These are phyloP conservation scores for Hymenotorrendiella dingleyae DNA, from an alignment of 2,329 filamentous ascomycete genomes.

Conservation along the genomic window DNA sequence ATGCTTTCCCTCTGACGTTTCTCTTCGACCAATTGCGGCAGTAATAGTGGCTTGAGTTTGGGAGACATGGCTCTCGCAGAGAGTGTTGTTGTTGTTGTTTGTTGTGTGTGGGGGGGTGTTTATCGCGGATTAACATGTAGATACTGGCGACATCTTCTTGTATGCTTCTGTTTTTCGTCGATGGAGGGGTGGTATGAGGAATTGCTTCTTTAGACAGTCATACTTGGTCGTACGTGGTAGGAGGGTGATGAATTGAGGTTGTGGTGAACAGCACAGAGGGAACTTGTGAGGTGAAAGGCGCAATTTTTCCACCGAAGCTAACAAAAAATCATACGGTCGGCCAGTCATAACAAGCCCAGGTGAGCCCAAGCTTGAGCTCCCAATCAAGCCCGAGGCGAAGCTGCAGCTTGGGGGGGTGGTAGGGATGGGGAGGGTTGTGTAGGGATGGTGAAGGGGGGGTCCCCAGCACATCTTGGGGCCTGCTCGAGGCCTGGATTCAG, in stretches of 20 bases:
- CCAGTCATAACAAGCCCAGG: constrained; percentile 3
- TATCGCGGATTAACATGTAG: constrained; percentile 15
- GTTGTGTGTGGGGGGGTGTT: too few relatives aligned
- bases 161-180: constrained; percentile 11
- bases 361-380: not conserved
- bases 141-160: constrained; percentile 22
- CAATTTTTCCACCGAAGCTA: constrained; percentile 2
- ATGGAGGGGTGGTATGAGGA: constrained; percentile 11
- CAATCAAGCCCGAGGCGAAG: constrained; percentile 2
- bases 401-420: not conserved
- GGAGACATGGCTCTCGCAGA: constrained; percentile 27
- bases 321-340: not conserved
- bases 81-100: not conserved
- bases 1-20: constrained; percentile 38
- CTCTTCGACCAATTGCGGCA: constrained; percentile 49
- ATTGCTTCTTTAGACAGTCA: constrained; percentile 5
- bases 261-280: constrained; percentile 14
- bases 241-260: constrained; percentile 19
- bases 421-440: not conserved
- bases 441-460: not conserved
- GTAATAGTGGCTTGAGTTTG: constrained; percentile 46
- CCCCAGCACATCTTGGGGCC: too few relatives aligned
- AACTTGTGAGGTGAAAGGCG: constrained; percentile 26
- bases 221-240: constrained; percentile 25
- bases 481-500: too few relatives aligned